Percentiles rank a stretch among this genome's conserved stretches.
These are phyloP conservation scores for Juncus inflexus DNA, from an alignment of 176 grass and related monocot genomes.

Conservation along the genomic window DNA sequence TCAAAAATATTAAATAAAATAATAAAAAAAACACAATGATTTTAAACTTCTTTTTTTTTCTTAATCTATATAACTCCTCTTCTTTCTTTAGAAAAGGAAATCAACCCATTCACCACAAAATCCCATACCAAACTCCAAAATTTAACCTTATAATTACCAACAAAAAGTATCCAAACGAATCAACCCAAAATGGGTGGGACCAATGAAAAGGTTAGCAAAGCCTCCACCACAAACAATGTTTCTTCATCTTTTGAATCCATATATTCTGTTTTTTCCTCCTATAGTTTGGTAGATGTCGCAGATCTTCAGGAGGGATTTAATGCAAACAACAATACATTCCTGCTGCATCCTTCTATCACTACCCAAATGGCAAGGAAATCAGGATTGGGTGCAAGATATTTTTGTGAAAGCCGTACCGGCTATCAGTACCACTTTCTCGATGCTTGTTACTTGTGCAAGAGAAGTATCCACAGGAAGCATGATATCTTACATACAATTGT, in stretches of 20 bases:
- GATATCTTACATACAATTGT: slow-evolving; percentile 24
- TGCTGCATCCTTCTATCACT: neutral
- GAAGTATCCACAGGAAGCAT: neutral
- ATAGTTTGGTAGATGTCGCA: neutral
- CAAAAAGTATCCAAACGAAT: slow-evolving; percentile 5
- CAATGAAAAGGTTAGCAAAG: neutral
- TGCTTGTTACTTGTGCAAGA: slow-evolving; percentile 30
- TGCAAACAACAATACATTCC: neutral
- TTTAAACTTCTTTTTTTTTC: no score
- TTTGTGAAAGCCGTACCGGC: neutral
- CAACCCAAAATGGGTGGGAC: neutral
- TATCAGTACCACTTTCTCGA: slow-evolving; percentile 2
- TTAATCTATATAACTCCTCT: no score
- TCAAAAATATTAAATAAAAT: no score
- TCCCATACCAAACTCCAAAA: neutral
- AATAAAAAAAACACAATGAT: no score
- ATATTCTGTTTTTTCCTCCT: slow-evolving; percentile 15
- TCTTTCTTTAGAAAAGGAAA: no score
- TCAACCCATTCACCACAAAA: neutral
- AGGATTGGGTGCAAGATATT: slow-evolving; percentile 1
- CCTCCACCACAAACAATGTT: neutral
- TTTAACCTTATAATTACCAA: neutral
- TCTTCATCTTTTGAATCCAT: slow-evolving; percentile 7
- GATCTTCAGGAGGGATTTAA: slow-evolving; percentile 5
- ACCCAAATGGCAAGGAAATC: neutral